These are phyloP conservation scores for Kwoniella bestiolae DNA, from an alignment of 768 basidiomycete genomes.

Conservation along the genomic window DNA sequence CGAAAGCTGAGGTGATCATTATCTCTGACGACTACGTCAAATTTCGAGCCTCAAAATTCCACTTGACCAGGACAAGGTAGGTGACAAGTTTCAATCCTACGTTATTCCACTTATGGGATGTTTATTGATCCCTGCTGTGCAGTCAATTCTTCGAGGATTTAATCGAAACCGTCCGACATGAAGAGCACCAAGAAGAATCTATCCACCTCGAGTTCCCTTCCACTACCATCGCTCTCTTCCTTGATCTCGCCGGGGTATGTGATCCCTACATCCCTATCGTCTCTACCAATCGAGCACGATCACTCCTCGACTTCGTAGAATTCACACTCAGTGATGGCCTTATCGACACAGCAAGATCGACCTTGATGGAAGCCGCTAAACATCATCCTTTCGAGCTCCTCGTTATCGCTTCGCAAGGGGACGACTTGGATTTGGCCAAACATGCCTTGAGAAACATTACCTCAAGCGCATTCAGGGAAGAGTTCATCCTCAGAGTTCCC, in stretches of 20 bases:
- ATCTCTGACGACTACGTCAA: conserved; percentile 12
- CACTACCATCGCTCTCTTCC: not conserved
- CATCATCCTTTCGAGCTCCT: conserved; percentile 13
- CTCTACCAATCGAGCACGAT: not conserved
- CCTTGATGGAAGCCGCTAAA: not conserved
- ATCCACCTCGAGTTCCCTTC: conserved; percentile 3
- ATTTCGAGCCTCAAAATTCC: conserved; percentile 9
- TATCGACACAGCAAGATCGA: conserved; percentile 2
- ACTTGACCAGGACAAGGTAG: conserved; percentile 4
- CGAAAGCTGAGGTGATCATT: conserved; percentile 4
- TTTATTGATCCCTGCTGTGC: not conserved
- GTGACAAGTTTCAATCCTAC: not conserved
- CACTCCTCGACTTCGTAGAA: not conserved
- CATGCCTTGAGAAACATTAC: not conserved
- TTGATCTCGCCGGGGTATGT: not conserved
- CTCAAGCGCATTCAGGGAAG: not conserved
- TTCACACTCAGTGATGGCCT: conserved; percentile 3
- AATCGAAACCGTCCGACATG: not conserved
- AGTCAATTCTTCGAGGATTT: conserved; percentile 12
- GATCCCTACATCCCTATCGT: not conserved
- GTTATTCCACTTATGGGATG: not conserved
- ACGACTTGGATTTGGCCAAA: conserved; percentile 4
- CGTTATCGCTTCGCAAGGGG: conserved; percentile 3
- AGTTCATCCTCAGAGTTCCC: not conserved
- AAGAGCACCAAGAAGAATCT: not conserved